A percentile compares a stretch with the other conserved stretches of the same genome.
Conservation (phyloP, 306 rosid species). For the Boehmeria nivea region DNA sequence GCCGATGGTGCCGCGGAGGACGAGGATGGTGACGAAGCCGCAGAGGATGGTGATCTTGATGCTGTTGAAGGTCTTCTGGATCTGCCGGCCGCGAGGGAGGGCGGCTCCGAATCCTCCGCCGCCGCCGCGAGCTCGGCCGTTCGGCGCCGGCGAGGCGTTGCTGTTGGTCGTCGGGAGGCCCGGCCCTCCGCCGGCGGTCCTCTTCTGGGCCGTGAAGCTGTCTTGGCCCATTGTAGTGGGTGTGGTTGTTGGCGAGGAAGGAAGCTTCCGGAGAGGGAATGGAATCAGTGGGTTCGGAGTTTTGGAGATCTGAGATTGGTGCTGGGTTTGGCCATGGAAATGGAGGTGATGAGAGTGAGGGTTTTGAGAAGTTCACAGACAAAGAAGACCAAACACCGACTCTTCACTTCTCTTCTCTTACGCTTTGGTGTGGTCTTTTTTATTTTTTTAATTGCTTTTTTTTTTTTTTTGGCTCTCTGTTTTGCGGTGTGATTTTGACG, state of each 20-base stretch:
- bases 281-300: neutral
- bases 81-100: constrained; percentile 81
- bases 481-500: neutral
- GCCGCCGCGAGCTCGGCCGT: constrained; percentile 8
- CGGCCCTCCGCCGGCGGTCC: constrained; percentile 22
- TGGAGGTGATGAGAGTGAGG: neutral
- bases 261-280: neutral
- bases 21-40: constrained; percentile 94
- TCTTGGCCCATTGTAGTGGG: constrained; percentile 48
- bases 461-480: too few species aligned
- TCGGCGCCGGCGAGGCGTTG: constrained; percentile 26
- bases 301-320: neutral
- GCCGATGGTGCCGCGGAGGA: constrained; percentile 94
- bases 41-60: constrained; percentile 85
- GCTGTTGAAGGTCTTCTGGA: constrained; percentile 84
- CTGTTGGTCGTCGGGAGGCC: constrained; percentile 34
- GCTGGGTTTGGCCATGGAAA: neutral
- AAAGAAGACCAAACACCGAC: neutral
- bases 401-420: neutral
- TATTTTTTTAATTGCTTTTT: neutral
- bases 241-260: neutral
- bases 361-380: too few species aligned
- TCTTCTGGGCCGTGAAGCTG: constrained; percentile 45
- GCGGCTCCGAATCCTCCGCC: constrained; percentile 10
- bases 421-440: too few species aligned